Percentiles rank a stretch among this genome's conserved stretches.
Evolutionary conservation across 106 monocot genomes (phyloP).

Genomic region (Alisma plantagoaquatica): DNA sequence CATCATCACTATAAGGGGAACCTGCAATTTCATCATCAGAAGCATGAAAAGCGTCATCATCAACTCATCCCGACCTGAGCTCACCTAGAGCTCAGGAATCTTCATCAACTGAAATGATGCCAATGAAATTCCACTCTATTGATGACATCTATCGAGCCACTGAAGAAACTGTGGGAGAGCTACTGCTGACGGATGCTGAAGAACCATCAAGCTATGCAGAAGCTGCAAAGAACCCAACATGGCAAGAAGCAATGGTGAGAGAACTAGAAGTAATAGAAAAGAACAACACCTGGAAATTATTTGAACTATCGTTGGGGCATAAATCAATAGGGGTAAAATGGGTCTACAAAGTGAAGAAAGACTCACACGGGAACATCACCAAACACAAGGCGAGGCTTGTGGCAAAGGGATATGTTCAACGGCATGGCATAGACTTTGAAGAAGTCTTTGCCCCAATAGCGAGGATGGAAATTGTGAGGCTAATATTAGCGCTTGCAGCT

Average conservation of each 20-base stretch:
- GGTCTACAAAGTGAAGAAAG: background rate
- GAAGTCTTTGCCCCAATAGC: constrained; percentile 7
- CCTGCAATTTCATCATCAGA: too few species aligned
- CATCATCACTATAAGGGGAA: too few species aligned
- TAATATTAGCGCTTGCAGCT: constrained; percentile 6
- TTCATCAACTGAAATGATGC: too few species aligned
- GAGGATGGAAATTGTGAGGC: background rate
- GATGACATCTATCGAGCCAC: too few species aligned
- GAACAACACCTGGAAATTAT: background rate
- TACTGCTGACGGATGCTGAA: too few species aligned
- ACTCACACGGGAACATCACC: background rate
- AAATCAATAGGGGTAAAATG: background rate
- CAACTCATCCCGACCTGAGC: too few species aligned
- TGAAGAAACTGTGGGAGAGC: too few species aligned
- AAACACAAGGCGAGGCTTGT: constrained; percentile 3
- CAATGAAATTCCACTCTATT: too few species aligned
- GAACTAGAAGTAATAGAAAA: background rate
- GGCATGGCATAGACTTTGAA: constrained; percentile 1
- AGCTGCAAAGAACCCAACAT: too few species aligned
- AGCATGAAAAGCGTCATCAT: too few species aligned
- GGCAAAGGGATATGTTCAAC: background rate
- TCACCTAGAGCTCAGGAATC: too few species aligned
- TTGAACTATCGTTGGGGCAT: background rate
- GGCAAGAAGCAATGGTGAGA: background rate
- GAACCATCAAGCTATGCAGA: too few species aligned